Base-by-base conservation (phyloP, 176 grass and related monocot genomes). In the Zoysia japonica region DNA sequence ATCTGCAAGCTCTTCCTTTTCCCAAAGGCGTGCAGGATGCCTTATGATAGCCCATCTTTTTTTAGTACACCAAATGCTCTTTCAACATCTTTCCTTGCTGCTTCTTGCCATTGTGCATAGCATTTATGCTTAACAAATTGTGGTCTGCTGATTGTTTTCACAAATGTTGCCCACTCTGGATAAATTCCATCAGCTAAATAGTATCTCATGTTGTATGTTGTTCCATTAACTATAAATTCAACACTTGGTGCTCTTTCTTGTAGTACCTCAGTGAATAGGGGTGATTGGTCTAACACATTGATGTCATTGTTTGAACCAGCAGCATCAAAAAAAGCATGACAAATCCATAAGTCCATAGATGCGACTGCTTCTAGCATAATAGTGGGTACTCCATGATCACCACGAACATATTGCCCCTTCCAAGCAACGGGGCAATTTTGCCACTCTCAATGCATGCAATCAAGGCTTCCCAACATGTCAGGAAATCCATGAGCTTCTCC, bases 161-260 rank as follows among this genome's bases (percentile, higher is more conserved):
- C 56, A 59, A 59, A 59, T 20, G 56, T 7, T 59, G n/a, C n/a
- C 17, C 17, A 59, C 56, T 59, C 56, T 20, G n/a, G 56, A 59
- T 59, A 59, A 59, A 69, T 69, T 28, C 67, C 44, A 6, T 48
- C 67, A 28, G 67, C 67, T 48, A 70, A 16, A 47, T 68, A 68
- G 43, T 68, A 68, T 2, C 43, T 16, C 66, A 68, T 68, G 15
- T 47, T 47, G n/a, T 68, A 68, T 47, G 10, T 2, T 46, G 17
- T 11, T 9, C 45, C 44, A 47, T 70, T 70, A 9, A 47, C 44
- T 13, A 15, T 47, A 11, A 68, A 68, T 9, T 68, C 13, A 47
- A 68, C 43, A 19, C 2, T 1, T 20, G 43, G 66, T 20, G 66
- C 66, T 68, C 16, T 68, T 20, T 17, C 66, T 68, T 47, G 43